phyloP scores from a whole-genome alignment of 176 grass and related monocot species.

The Tuctoria greenei region DNA sequence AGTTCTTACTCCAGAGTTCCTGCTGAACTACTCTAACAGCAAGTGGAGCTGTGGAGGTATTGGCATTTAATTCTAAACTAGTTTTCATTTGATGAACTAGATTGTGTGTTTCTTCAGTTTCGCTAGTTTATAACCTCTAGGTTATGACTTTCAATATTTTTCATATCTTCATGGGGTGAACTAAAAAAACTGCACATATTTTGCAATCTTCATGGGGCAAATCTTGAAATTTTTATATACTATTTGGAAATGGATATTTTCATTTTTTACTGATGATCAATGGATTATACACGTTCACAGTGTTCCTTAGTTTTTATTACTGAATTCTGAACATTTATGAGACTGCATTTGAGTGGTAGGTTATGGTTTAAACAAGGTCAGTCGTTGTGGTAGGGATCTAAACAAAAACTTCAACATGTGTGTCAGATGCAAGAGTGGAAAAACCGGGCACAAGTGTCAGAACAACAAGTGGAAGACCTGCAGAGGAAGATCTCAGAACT shows the following conservation, averaged over 20 bases:
- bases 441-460: conserved; percentile 46
- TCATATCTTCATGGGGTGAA: not conserved
- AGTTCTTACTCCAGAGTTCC: no score
- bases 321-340: not conserved
- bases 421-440: conserved; percentile 83
- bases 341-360: not conserved
- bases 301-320: not conserved
- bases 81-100: not conserved
- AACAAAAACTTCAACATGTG: not conserved
- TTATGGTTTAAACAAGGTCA: not conserved
- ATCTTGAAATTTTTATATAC: not conserved
- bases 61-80: not conserved
- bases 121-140: not conserved
- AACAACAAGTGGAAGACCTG: conserved; percentile 53
- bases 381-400: not conserved
- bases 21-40: conserved; percentile 1
- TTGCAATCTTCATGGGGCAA: not conserved
- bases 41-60: conserved; percentile 15
- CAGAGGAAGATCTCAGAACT: conserved; percentile 60
- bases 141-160: not conserved
- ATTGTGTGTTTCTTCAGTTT: not conserved
- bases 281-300: not conserved
- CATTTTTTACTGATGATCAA: not conserved
- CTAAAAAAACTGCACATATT: not conserved
- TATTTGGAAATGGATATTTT: not conserved